These are phyloP conservation scores for Pyrenophora seminiperda DNA, from an alignment of 2,329 filamentous ascomycete genomes.

Conservation along the genomic window DNA sequence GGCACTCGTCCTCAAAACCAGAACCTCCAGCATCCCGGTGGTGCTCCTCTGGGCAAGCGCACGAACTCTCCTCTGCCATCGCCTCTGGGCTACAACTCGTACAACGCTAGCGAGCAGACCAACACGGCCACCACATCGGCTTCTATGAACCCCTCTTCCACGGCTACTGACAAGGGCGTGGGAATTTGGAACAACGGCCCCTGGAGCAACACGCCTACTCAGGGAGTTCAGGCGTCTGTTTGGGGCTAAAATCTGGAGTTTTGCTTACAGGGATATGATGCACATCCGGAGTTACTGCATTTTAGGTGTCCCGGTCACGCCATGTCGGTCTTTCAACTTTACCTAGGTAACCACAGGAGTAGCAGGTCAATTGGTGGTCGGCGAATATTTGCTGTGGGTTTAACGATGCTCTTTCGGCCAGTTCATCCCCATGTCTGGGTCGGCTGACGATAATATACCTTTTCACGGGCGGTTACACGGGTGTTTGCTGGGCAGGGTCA, in stretches of 20 bases:
- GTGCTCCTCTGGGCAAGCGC: slow-evolving; percentile 73
- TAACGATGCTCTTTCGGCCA: slow-evolving; percentile 35
- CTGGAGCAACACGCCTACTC: slow-evolving; percentile 72
- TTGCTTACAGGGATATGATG: slow-evolving; percentile 46
- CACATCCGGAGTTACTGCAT: slow-evolving; percentile 52
- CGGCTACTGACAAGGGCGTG: slow-evolving; percentile 51
- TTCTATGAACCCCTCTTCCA: slow-evolving; percentile 62
- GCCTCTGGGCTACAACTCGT: slow-evolving; percentile 71
- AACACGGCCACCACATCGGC: slow-evolving; percentile 56
- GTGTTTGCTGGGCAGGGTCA: slow-evolving; percentile 39
- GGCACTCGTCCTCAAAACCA: slow-evolving; percentile 77
- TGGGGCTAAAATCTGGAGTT: slow-evolving; percentile 71
- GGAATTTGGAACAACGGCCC: slow-evolving; percentile 77
- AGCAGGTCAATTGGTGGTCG: slow-evolving; percentile 29
- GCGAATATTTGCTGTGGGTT: slow-evolving; percentile 43
- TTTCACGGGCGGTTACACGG: slow-evolving; percentile 34
- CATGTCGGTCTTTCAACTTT: slow-evolving; percentile 44
- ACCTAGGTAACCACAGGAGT: slow-evolving; percentile 30
- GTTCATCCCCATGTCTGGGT: slow-evolving; percentile 39
- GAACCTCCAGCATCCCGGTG: slow-evolving; percentile 61
- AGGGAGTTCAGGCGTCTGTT: slow-evolving; percentile 88
- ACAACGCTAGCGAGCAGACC: slow-evolving; percentile 62
- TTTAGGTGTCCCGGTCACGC: slow-evolving; percentile 50
- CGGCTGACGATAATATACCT: slow-evolving; percentile 40
- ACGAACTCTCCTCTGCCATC: slow-evolving; percentile 91